Base-by-base conservation (phyloP, 441 rosid genomes). In the Pelargonium fulgidum region DNA sequence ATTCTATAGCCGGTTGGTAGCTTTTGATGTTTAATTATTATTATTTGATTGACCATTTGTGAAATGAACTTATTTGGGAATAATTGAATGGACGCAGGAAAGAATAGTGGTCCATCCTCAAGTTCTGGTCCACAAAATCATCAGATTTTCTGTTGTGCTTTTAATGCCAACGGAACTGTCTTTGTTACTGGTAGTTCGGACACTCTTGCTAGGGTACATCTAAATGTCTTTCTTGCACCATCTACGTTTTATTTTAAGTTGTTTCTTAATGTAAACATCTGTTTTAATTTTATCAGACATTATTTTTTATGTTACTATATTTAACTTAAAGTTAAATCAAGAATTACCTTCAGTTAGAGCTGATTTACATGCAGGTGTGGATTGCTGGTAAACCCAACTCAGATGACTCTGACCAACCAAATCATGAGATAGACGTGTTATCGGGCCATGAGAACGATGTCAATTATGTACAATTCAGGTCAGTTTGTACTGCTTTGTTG, bases 151-250 rank as follows among this genome's bases (percentile, higher is more conserved):
- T 91, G 96, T 67, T 96, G 99, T 50, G 85, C 99, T 66, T 96
- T 91, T 79, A 96, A 96, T 84, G 94, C 94, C 70, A 93, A 78
- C 84, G 99, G 99, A 80, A 84, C 94, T 72, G 92, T 89, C 67
- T 96, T 96, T 78, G 98, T 96, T 82, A 89, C 99, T 64, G 98
- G 99, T 70, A 96, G 99, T 85, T 91, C 99, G 20, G 99, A 96
- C 82, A 89, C 87, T 75, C 88, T 86, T 76, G 98, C 99, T 29
- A 85, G 98, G 96, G 99, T 89, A 86, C 78, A 77, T 84, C 76
- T 68, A 19, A 39, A 70, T 75, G 17, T 69, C 68, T 68, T 14
- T 71, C 20, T 72, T 54, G 26, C 14, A 22, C 64, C 64, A 61
- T 24, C 14, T 10, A 10, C 26, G 39, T 22, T 58, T 20, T 12